Conservation (phyloP, 306 rosid species). For the Gynostemma pentaphyllum region DNA sequence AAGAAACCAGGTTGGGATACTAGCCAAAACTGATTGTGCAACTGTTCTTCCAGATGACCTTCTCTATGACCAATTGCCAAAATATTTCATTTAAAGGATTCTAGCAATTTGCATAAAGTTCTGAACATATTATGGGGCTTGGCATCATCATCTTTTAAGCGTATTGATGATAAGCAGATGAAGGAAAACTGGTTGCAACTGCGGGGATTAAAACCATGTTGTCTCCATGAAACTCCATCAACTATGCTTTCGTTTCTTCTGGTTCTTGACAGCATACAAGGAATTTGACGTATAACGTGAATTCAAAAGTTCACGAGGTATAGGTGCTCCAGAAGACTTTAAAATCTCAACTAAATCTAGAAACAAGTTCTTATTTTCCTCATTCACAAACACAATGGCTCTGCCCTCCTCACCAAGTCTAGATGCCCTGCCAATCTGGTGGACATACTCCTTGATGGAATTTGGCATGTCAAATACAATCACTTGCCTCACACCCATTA, state of each 20-base stretch:
- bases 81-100: too few species aligned
- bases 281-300: conserved; percentile 27
- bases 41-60: too few species aligned
- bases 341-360: conserved; percentile 42
- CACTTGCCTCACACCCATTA: conserved; percentile 61
- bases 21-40: too few species aligned
- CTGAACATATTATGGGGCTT: too few species aligned
- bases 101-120: too few species aligned
- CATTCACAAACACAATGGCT: conserved; percentile 59
- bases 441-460: conserved; percentile 70
- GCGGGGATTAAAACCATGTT: neutral
- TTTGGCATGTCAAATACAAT: conserved; percentile 80
- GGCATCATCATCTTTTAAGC: too few species aligned
- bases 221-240: neutral
- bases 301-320: conserved; percentile 58
- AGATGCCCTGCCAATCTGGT: conserved; percentile 82
- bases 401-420: conserved; percentile 80
- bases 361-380: conserved; percentile 50
- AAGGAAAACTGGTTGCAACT: neutral
- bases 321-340: conserved; percentile 54
- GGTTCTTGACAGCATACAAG: conserved; percentile 21
- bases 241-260: conserved; percentile 30
- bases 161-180: neutral
- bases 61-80: too few species aligned
- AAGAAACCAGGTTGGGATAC: too few species aligned